phyloP scores from a whole-genome alignment of 2,329 filamentous ascomycete species.

The Nothopassalora personata region DNA sequence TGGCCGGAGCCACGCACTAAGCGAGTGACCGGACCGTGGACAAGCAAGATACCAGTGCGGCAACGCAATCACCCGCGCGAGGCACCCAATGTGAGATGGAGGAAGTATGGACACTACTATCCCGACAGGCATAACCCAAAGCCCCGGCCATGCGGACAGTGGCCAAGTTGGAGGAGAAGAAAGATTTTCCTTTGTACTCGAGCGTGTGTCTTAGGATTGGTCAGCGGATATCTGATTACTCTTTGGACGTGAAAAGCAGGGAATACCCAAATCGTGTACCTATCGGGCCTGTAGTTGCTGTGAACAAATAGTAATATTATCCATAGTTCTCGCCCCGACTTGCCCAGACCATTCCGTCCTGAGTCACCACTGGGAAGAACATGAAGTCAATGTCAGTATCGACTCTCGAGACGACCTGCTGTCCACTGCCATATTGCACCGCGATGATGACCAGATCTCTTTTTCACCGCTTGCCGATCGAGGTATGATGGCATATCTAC shows the following conservation, averaged over 20 bases:
- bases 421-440: too few relatives aligned
- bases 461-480: too few relatives aligned
- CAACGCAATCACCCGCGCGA: not conserved
- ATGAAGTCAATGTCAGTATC: not conserved
- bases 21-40: not conserved
- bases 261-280: conserved; percentile 21
- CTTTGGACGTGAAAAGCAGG: conserved; percentile 17
- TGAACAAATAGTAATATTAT: conserved; percentile 17
- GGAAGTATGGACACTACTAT: not conserved
- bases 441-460: too few relatives aligned
- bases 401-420: too few relatives aligned
- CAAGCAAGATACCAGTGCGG: not conserved
- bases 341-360: not conserved
- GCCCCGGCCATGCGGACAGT: conserved; percentile 3
- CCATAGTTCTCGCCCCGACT: conserved; percentile 31
- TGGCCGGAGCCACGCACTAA: conserved; percentile 22
- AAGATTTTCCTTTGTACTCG: conserved; percentile 16
- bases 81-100: not conserved
- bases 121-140: not conserved
- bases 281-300: conserved; percentile 15
- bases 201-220: conserved; percentile 8
- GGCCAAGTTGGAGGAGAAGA: conserved; percentile 1
- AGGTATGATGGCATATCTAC: too few relatives aligned
- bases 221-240: conserved; percentile 9
- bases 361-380: not conserved